Base-by-base conservation (phyloP, 148 eudicot genomes). In the Rhododendron simsii region DNA sequence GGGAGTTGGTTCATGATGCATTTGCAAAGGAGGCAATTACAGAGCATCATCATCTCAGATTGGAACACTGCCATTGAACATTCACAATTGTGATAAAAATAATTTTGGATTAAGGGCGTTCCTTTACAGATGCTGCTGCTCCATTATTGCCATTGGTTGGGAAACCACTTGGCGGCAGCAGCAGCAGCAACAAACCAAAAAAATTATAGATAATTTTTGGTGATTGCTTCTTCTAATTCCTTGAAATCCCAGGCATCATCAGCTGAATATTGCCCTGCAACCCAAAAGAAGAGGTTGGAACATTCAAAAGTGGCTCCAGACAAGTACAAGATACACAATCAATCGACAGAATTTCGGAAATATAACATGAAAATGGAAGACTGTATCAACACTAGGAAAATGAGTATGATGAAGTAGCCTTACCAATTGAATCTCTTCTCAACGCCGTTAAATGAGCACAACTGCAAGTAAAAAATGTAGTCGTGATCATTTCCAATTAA, bases 381-480 rank as follows among this genome's bases (percentile, higher is more conserved):
- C 47, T 41, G 45, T 10, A 69, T 21, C 71, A 81, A 23, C 65
- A 67, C 79, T 3, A 80, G 50, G 41, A 69, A 39, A 11, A 21
- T 53, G 4, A 65, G 21, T 15, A 57, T 3, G 61, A 81, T 35
- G 55, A 85, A 74, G 44, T 55, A 37, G 85, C 81, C 88, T 91
- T 93, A 97, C 99, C 99, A 44, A 97, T 97, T 77, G 99, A 95
- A 87, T 97, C 99, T 90, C 99, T 93, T 37, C 99, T 96, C 76
- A 97, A 86, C 28, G 98, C 98, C 81, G 92, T 94, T 79, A 97
- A 87, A 92, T 97, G 98, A 90, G 99, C 99, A 87, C 99, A 98
- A 86, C 99, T 98, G 98, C 95, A 90, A 83, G 69, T 75, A 80
- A 90, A 83, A 76, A 59, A 79, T 53, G n/a, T 10, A 81, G 23